Evolutionary conservation across 2,329 filamentous ascomycete species (phyloP), one percentile per base, ranked within the genome.

Genomic region (Pseudogymnoascus sp.): DNA sequence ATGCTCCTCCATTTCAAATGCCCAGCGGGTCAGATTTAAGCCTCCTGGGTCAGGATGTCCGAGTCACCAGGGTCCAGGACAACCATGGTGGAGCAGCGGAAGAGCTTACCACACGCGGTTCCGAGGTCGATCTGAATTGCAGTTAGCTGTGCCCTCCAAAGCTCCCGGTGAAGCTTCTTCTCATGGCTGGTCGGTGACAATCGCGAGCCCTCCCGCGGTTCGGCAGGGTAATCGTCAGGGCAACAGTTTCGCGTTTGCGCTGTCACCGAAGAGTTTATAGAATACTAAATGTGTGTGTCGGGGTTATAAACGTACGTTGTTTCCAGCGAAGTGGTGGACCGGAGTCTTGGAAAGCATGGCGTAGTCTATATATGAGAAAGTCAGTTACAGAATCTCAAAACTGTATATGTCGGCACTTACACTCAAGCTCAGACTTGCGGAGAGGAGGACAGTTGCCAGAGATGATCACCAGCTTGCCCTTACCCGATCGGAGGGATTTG

Each of bases 391-490:
- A 8, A 3, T 5, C 24, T n/a, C 13, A 10, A 15, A 10, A 15
- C 5, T 31, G 24, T 8, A 1, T 3, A 50, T n/a, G 6, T 3
- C 1, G 8, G 8, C 24, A 50, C 44, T 50, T 26, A 50, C 44
- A 97, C 83, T 97, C 93, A 66, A 97, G 86, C 84, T 97, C 93
- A 74, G 86, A 90, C 88, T 97, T 99, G 79, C 93, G 88, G 73
- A 99, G 90, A 79, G 94, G 94, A 75, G 93, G 92, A 70, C 92
- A 96, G 85, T 99, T 97, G 81, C 90, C 92, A 71, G 88, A 83
- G 68, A 96, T 95, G 81, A 96, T 92, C 78, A 97, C 90, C 70
- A 97, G 87, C 89, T 97, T 97, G 78, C 94, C 94, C 88, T 97
- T 97, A 79, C 93, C 92, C 71, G 87, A 89, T 74, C 93, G 90